Conservation (phyloP, 1,284 basidiomycete species). For the Xerocomus nothofagi region DNA sequence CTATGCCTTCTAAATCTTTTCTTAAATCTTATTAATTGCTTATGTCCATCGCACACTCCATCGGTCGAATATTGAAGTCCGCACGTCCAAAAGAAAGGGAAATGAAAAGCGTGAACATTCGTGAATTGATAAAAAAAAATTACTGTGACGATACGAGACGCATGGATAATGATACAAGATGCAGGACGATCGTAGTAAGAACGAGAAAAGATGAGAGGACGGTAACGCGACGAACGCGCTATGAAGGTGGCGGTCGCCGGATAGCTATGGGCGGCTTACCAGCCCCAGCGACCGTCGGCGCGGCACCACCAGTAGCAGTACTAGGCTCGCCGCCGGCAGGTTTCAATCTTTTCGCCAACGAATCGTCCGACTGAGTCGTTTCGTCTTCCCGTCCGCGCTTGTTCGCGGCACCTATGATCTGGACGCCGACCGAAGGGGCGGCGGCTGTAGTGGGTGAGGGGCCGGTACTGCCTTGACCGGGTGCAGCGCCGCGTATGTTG, state of each 20-base stretch:
- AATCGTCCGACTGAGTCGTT: constrained; percentile 46
- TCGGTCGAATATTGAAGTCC: neutral
- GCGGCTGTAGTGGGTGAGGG: constrained; percentile 23
- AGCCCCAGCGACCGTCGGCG: constrained; percentile 2
- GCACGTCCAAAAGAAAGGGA: neutral
- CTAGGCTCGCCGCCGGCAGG: constrained; percentile 43
- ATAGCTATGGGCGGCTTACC: constrained; percentile 37
- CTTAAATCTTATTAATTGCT: constrained; percentile 20
- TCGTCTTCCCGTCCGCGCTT: constrained; percentile 69
- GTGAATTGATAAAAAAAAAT: neutral
- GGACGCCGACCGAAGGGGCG: constrained; percentile 38
- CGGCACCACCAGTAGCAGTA: neutral
- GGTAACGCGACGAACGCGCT: neutral
- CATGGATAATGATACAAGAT: constrained; percentile 29
- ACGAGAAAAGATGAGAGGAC: no score
- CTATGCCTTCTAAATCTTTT: neutral
- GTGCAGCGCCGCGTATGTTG: constrained; percentile 43
- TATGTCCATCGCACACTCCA: constrained; percentile 6
- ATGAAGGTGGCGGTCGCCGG: constrained; percentile 33
- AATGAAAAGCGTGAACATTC: neutral
- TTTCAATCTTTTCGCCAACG: constrained; percentile 70
- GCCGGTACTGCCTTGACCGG: constrained; percentile 38
- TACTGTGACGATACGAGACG: no score
- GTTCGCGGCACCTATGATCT: constrained; percentile 65
- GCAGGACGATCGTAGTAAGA: neutral